A percentile compares a stretch with the other conserved stretches of the same genome.
Evolutionary conservation across 1,284 basidiomycete genomes (phyloP).

Genomic region (Leccinum subrobustum): DNA sequence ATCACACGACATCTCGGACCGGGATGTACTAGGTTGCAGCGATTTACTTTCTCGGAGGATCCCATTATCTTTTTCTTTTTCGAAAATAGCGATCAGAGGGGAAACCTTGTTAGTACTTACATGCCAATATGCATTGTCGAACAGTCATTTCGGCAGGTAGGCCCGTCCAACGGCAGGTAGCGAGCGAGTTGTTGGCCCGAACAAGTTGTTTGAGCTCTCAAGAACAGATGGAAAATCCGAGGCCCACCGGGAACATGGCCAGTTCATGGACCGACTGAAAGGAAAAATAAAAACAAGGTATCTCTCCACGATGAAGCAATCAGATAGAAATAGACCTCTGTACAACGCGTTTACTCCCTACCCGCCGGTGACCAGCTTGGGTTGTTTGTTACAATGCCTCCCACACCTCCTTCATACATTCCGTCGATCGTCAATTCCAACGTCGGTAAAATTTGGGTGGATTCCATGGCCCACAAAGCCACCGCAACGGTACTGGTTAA

Average conservation of each 20-base stretch:
- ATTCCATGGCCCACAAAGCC: slow-evolving; percentile 66
- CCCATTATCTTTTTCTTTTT: too few species aligned
- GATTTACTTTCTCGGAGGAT: too few species aligned
- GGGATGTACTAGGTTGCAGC: too few species aligned
- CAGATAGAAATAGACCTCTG: background rate
- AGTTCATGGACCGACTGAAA: background rate
- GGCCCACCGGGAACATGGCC: background rate
- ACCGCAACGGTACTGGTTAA: slow-evolving; percentile 64
- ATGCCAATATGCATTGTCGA: too few species aligned
- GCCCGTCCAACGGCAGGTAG: too few species aligned
- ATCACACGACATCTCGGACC: too few species aligned
- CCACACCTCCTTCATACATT: slow-evolving; percentile 65
- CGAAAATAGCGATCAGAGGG: too few species aligned
- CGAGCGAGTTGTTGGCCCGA: background rate
- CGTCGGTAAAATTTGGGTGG: slow-evolving; percentile 47
- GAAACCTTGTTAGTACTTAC: too few species aligned
- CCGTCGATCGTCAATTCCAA: slow-evolving; percentile 57
- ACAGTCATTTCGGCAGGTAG: too few species aligned
- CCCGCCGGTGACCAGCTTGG: slow-evolving; percentile 52
- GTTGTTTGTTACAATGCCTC: slow-evolving; percentile 54
- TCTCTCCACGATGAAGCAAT: background rate
- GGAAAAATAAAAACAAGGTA: background rate
- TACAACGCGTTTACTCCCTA: slow-evolving; percentile 22
- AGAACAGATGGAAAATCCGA: background rate
- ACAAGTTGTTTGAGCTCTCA: background rate